Evolutionary conservation across 2,329 filamentous ascomycete genomes (phyloP).

Genomic region (Venturia asperata): DNA sequence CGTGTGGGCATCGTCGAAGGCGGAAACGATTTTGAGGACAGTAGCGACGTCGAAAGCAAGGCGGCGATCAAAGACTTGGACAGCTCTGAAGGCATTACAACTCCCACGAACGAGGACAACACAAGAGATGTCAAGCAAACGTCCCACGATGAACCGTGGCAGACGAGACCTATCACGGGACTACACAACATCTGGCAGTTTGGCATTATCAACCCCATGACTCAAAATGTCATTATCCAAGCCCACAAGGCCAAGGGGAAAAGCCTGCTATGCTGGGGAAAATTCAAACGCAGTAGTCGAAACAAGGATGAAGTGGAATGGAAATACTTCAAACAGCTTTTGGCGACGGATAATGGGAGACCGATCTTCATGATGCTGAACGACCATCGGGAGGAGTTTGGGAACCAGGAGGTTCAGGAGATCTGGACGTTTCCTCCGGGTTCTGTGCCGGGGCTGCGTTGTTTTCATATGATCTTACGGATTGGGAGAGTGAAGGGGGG

Average conservation of each 20-base stretch:
- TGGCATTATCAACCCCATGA: background rate
- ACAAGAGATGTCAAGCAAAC: no score
- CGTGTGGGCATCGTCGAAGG: no score
- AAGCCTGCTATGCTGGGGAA: background rate
- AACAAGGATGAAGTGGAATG: background rate
- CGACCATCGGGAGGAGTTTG: background rate
- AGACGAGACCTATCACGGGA: no score
- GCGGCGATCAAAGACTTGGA: no score
- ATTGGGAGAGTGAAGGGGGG: background rate
- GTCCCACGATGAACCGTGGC: no score
- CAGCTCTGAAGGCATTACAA: no score
- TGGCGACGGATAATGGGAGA: background rate
- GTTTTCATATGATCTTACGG: background rate
- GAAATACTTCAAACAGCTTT: background rate
- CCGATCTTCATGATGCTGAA: background rate
- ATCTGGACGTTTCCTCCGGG: background rate
- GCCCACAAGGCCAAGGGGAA: background rate
- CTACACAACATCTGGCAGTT: no score
- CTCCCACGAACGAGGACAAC: no score
- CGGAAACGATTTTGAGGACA: no score
- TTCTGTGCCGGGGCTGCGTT: background rate
- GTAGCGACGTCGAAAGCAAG: no score
- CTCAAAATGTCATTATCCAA: background rate
- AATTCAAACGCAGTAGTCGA: background rate
- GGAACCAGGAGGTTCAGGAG: background rate